phyloP scores from a whole-genome alignment of 1,284 basidiomycete species.

The Rhizoctonia solani region DNA sequence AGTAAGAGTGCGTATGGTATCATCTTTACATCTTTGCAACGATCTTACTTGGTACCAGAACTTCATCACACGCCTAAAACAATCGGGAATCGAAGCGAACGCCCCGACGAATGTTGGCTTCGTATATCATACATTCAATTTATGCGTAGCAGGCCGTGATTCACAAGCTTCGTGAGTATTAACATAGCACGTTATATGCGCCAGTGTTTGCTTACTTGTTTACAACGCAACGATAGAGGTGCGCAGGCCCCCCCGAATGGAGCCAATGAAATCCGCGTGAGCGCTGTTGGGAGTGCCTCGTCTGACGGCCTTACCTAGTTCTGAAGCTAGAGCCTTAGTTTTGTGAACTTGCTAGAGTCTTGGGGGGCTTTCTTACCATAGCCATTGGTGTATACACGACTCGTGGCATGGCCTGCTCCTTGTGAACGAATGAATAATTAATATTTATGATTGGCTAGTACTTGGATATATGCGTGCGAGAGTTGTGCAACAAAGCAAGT shows the following conservation, averaged over 20 bases:
- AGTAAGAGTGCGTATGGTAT: conserved; percentile 49
- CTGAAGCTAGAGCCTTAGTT: conserved; percentile 6
- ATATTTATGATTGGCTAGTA: conserved; percentile 21
- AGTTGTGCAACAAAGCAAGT: not conserved
- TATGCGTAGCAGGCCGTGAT: conserved; percentile 14
- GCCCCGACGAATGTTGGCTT: conserved; percentile 5
- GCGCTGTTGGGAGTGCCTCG: conserved; percentile 16
- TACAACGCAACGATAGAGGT: not conserved
- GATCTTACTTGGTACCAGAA: not conserved
- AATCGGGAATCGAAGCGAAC: conserved; percentile 8
- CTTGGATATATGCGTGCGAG: no score
- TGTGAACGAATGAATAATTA: not conserved
- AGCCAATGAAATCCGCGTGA: conserved; percentile 15
- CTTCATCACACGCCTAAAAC: conserved; percentile 11
- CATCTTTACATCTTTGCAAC: not conserved
- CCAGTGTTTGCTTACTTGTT: not conserved
- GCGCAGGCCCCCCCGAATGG: not conserved
- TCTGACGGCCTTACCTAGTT: conserved; percentile 28
- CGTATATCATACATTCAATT: not conserved
- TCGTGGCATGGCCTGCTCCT: not conserved
- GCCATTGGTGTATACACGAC: conserved; percentile 10
- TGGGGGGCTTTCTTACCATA: not conserved
- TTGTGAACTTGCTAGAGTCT: not conserved
- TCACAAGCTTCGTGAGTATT: conserved; percentile 2
- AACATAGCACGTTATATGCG: not conserved